Evolutionary conservation across 805 yeast species (phyloP), one percentile per base, ranked within the genome.

Genomic region (Citeromyces nyonsensis): DNA sequence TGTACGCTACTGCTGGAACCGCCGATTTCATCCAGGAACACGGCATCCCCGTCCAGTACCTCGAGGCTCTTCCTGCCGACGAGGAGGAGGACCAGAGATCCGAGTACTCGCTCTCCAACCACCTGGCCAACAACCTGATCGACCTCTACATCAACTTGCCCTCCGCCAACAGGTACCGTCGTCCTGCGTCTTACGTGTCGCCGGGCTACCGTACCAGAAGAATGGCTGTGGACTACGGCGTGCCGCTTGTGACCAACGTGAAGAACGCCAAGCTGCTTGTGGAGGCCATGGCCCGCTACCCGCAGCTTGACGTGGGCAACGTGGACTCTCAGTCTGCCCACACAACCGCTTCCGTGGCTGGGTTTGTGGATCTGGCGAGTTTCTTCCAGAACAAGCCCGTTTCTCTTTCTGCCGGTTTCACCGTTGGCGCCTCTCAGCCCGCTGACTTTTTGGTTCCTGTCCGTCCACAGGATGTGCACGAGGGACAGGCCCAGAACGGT

Each of bases 181-280:
- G 99, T 60, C 99, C 99, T 39, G 96, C 99, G 35, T 80, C 88
- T 39, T 91, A 91, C 61, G 84, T 91, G 68, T 83, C 95, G 20
- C 85, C 82, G 63, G 99, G 99, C 55, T 91, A 91, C 69, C 76
- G 73, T 57, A 83, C 97, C 30, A 93, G 99, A 69, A 91, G 99
- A 67, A 82, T 91, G 97, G 98, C 99, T 44, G 96, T 91, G 43
- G 99, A 91, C 60, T 93, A 82, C 56, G 86, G 96, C 33, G 85
- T 91, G 52, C 99, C 99, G 33, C 68, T 91, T 54, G 95, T 91
- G 32, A 91, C 99, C 42, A 91, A 91, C 52, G 97, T 91, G 44
- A 91, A 91, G 61, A 78, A 86, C 66, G 99, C 99, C 40, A 91
- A 91, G 61, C 65, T 91, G 43, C 66, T 91, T 57, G 76, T 91